Percentiles rank a stretch among this genome's conserved stretches.
phyloP scores from a whole-genome alignment of 495 filamentous ascomycete species.

The Talaromyces wortmannii region DNA sequence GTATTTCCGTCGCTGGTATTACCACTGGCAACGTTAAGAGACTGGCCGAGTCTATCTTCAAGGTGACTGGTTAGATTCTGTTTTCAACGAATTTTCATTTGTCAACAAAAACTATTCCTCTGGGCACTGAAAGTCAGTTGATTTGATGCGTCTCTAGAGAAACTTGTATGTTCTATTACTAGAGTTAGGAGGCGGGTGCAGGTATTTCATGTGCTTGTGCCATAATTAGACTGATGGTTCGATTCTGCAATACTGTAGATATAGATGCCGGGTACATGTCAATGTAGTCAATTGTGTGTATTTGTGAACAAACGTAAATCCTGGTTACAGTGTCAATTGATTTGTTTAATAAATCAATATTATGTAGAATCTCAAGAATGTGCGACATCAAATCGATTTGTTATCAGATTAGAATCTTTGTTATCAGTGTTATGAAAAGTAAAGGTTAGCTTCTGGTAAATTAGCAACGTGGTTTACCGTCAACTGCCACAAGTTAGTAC shows the following conservation, averaged over 20 bases:
- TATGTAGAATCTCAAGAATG: no score
- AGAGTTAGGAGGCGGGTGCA: neutral
- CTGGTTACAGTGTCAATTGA: no score
- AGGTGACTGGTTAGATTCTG: conserved; percentile 63
- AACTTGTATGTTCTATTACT: neutral
- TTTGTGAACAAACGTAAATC: no score
- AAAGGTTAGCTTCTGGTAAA: no score
- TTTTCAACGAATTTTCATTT: neutral
- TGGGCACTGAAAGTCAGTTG: no score
- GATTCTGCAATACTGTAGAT: neutral
- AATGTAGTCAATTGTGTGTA: no score
- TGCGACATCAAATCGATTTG: no score
- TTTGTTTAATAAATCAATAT: no score
- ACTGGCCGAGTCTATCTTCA: conserved; percentile 91
- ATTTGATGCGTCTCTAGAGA: neutral
- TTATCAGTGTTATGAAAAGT: no score
- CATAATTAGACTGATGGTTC: neutral
- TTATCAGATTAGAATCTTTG: no score
- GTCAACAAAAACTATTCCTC: neutral
- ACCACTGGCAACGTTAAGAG: conserved; percentile 88
- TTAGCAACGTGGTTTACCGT: no score
- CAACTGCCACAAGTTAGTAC: neutral
- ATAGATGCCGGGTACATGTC: no score
- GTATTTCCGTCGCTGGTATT: conserved; percentile 96
- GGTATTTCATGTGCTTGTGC: neutral